These are phyloP conservation scores for Sporobolomyces roseus DNA, from an alignment of 768 basidiomycete species.

Conservation along the genomic window DNA sequence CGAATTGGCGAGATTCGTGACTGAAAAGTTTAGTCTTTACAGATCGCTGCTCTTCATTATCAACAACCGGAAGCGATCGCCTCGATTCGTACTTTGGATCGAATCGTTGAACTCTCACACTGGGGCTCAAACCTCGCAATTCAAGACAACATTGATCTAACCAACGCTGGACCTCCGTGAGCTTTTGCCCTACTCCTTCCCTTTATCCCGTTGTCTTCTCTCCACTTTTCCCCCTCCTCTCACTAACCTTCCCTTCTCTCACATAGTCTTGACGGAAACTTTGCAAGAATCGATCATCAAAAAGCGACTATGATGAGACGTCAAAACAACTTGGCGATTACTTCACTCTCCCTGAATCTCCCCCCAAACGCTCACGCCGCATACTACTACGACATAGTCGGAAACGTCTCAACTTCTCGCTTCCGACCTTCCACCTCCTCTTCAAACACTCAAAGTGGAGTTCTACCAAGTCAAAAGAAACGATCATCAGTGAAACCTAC, in stretches of 20 bases:
- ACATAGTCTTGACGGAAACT: conserved; percentile 83
- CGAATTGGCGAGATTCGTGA: no score
- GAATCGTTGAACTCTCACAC: conserved; percentile 86
- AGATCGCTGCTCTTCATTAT: conserved; percentile 62
- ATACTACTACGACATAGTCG: conserved; percentile 87
- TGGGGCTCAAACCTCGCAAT: conserved; percentile 95
- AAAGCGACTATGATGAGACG: conserved; percentile 66
- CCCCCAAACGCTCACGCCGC: conserved; percentile 75
- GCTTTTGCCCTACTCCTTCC: conserved; percentile 51
- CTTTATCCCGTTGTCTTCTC: not conserved
- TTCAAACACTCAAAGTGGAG: not conserved
- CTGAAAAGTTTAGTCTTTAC: no score
- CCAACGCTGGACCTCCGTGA: conserved; percentile 84
- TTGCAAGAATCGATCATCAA: conserved; percentile 86
- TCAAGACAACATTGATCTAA: conserved; percentile 77
- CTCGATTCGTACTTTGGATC: conserved; percentile 66
- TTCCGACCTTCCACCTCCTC: conserved; percentile 57
- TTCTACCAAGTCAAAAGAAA: conserved; percentile 30
- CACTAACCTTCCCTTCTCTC: no score
- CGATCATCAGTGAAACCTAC: not conserved
- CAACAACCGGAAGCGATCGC: conserved; percentile 74
- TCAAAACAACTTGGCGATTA: conserved; percentile 65
- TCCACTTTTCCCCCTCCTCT: not conserved
- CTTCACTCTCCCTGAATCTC: conserved; percentile 70
- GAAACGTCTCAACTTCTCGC: conserved; percentile 92